Conservation (phyloP, 768 basidiomycete species). For the Fomitopsis pulvina region DNA sequence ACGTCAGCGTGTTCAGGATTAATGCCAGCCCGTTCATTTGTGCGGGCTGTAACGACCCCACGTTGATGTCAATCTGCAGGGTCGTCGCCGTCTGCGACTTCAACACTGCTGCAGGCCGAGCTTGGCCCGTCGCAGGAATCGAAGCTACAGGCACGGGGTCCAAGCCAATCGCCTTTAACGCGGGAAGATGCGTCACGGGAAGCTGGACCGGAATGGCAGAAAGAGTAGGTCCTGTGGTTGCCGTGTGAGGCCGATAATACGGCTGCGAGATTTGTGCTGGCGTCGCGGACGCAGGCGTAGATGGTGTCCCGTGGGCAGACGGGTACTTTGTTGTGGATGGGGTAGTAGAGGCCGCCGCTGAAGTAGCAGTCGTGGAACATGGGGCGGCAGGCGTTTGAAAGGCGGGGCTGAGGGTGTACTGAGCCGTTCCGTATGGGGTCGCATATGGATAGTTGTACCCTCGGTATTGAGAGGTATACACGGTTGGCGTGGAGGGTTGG, state of each 20-base stretch:
- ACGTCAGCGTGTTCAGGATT: slow-evolving; percentile 65
- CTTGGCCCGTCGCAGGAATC: slow-evolving; percentile 43
- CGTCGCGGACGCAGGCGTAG: slow-evolving; percentile 2
- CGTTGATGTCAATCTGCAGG: slow-evolving; percentile 72
- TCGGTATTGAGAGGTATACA: slow-evolving; percentile 21
- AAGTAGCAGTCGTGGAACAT: slow-evolving; percentile 16
- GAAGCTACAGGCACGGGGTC: slow-evolving; percentile 57
- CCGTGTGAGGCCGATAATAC: not conserved
- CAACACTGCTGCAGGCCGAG: slow-evolving; percentile 71
- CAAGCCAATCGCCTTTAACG: slow-evolving; percentile 68
- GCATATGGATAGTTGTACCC: slow-evolving; percentile 22
- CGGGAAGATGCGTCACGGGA: slow-evolving; percentile 49
- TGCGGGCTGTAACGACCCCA: slow-evolving; percentile 61
- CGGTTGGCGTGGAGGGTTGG: slow-evolving; percentile 23
- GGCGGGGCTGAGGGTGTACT: slow-evolving; percentile 18
- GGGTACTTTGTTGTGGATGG: slow-evolving; percentile 5
- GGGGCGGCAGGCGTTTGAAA: slow-evolving; percentile 4
- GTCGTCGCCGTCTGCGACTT: slow-evolving; percentile 46
- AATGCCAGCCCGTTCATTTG: slow-evolving; percentile 74
- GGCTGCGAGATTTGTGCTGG: slow-evolving; percentile 5
- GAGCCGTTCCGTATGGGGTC: slow-evolving; percentile 17
- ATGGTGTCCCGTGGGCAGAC: too few relatives aligned
- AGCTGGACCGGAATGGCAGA: slow-evolving; percentile 58
- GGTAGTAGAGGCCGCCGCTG: slow-evolving; percentile 19
- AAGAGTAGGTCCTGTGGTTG: not conserved